Percentiles rank a stretch among this genome's conserved stretches.
These are phyloP conservation scores for Thielaviopsis cerberus DNA, from an alignment of 2,329 filamentous ascomycete genomes.

Conservation along the genomic window DNA sequence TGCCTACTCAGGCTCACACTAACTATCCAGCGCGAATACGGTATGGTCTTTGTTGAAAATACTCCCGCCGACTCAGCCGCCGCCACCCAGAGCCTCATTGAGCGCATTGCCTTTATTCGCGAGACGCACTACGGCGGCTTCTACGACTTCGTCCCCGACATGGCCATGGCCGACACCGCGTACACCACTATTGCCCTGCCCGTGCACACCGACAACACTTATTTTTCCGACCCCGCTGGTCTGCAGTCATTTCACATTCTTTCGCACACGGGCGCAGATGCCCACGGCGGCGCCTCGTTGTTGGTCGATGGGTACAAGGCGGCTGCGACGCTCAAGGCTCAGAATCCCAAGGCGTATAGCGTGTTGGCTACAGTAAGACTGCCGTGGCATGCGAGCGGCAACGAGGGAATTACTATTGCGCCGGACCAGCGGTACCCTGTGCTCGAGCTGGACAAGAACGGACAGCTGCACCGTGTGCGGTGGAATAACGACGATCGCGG, in stretches of 20 bases:
- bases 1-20: neutral
- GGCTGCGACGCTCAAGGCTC: slow-evolving; percentile 37
- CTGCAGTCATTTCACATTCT: slow-evolving; percentile 86
- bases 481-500: slow-evolving; percentile 92
- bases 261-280: slow-evolving; percentile 30
- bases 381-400: slow-evolving; percentile 75
- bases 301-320: slow-evolving; percentile 76
- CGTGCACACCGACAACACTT: slow-evolving; percentile 86
- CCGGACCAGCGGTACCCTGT: slow-evolving; percentile 55
- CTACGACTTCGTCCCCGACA: slow-evolving; percentile 72
- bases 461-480: slow-evolving; percentile 40
- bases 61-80: slow-evolving; percentile 47
- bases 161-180: slow-evolving; percentile 73
- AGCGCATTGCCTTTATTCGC: slow-evolving; percentile 70
- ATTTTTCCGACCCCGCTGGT: slow-evolving; percentile 82
- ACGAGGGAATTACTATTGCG: slow-evolving; percentile 62
- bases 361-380: slow-evolving; percentile 39
- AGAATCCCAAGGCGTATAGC: slow-evolving; percentile 37
- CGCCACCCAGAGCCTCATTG: slow-evolving; percentile 55
- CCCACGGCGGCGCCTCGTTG: slow-evolving; percentile 53
- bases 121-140: slow-evolving; percentile 74
- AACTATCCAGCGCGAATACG: slow-evolving; percentile 38
- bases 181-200: slow-evolving; percentile 73
- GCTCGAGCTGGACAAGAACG: slow-evolving; percentile 33
- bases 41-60: slow-evolving; percentile 59